Base-by-base conservation (phyloP, 768 basidiomycete genomes). In the Auriscalpium vulgare region DNA sequence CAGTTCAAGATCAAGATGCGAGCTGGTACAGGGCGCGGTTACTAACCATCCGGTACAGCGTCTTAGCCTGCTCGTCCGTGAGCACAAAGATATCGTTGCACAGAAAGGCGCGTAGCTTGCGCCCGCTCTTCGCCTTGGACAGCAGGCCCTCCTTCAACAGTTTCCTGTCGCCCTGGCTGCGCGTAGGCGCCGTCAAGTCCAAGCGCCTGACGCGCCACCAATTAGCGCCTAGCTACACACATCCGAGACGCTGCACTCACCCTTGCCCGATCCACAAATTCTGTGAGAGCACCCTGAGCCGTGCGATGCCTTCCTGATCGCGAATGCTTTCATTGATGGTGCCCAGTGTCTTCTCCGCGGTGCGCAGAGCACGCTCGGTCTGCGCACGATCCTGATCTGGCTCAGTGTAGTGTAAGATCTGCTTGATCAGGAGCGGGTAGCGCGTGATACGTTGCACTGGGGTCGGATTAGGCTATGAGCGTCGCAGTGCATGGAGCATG, bases 401-500 rank as follows among this genome's bases (percentile, higher is more conserved):
- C 35, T 87, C 83, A 2, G 92, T 94, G 67, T 94, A 90, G 19
- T 85, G 79, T 23, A 91, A 67, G 59, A 97, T 89, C 71, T 91
- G 89, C 53, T 84, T 84, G 60, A 97, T 84, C 36, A 97, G 77
- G 0, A 99, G 75, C 0, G 95, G 95, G 66, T 98, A 99, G 55
- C 92, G 79, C 0, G 95, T 97, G 55, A 97, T 85, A 8, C 95
- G 85, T 82, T 97, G 93, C 93, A 95, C 91, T 93, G 58, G 5
- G 7, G 29, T 4, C 29, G 7, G 29, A 7, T 29, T 29, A 29
- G 29, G 2, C 29, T 29, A 5, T 4, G 29, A 5, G 5, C 29
- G 7, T 29, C 29, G 29, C 4, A 7, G 29, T 29, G 29, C 29
- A 29, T 29, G 29, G 7, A 29, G 4, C 5, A 29, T 29, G 5